These are phyloP conservation scores for Agroathelia rolfsii DNA, from an alignment of 1,284 basidiomycete genomes.

Conservation along the genomic window DNA sequence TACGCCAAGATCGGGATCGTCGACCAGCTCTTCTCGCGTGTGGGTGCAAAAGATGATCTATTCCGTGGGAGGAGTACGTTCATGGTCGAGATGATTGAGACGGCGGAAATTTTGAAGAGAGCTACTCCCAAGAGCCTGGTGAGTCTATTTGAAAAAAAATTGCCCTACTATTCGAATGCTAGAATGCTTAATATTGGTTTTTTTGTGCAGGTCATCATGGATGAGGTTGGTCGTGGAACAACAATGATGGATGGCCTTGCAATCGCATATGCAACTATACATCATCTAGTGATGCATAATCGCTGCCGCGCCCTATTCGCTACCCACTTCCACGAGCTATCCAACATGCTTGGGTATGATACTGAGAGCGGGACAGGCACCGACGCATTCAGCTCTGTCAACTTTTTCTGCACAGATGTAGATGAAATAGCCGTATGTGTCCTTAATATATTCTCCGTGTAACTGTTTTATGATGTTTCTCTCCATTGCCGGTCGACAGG, in stretches of 20 bases:
- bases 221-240: slow-evolving; percentile 94
- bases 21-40: slow-evolving; percentile 85
- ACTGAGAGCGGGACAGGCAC: slow-evolving; percentile 26
- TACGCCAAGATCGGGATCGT: slow-evolving; percentile 75
- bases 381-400: slow-evolving; percentile 48
- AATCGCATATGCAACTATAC: slow-evolving; percentile 85
- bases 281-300: slow-evolving; percentile 72
- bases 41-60: slow-evolving; percentile 95
- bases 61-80: slow-evolving; percentile 91
- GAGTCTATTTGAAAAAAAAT: slow-evolving; percentile 22
- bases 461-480: slow-evolving; percentile 6
- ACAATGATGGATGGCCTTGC: slow-evolving; percentile 87
- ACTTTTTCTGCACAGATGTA: slow-evolving; percentile 86
- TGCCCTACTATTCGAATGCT: slow-evolving; percentile 2
- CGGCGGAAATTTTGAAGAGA: slow-evolving; percentile 70
- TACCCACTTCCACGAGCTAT: slow-evolving; percentile 94
- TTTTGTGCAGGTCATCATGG: slow-evolving; percentile 77
- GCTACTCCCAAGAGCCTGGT: slow-evolving; percentile 80
- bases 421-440: slow-evolving; percentile 58
- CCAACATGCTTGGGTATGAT: slow-evolving; percentile 68
- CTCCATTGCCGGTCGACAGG: no score
- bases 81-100: slow-evolving; percentile 88
- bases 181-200: slow-evolving; percentile 4
- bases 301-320: slow-evolving; percentile 84
- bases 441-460: slow-evolving; percentile 4